These are phyloP conservation scores for Tylopilus sp. DNA, from an alignment of 768 basidiomycete genomes.

Conservation along the genomic window DNA sequence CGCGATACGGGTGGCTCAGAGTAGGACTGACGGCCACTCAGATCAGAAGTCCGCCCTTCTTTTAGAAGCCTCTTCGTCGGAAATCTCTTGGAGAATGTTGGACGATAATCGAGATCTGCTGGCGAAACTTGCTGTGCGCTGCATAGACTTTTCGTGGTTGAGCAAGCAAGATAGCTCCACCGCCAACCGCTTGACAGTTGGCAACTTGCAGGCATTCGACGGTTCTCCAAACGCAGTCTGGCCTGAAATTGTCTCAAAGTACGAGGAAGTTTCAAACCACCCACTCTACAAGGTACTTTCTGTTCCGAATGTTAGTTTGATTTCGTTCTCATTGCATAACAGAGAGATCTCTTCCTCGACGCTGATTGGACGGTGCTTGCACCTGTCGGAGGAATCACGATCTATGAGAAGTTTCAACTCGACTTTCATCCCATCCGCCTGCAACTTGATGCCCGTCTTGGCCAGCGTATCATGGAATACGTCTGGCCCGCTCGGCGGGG, in stretches of 20 bases:
- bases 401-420: constrained; percentile 79
- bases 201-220: constrained; percentile 83
- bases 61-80: constrained; percentile 75
- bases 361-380: constrained; percentile 83
- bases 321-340: constrained; percentile 6
- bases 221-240: constrained; percentile 78
- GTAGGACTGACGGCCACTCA: constrained; percentile 59
- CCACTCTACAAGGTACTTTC: constrained; percentile 61
- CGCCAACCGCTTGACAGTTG: constrained; percentile 68
- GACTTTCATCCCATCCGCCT: constrained; percentile 83
- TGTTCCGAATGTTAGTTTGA: not conserved
- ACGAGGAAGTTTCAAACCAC: constrained; percentile 66
- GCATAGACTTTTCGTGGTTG: constrained; percentile 78
- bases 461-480: constrained; percentile 82
- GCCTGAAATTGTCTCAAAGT: constrained; percentile 84
- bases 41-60: constrained; percentile 80
- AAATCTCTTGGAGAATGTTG: constrained; percentile 92
- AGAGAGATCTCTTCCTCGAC: constrained; percentile 71
- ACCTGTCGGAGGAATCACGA: constrained; percentile 90
- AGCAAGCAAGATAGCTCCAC: constrained; percentile 87
- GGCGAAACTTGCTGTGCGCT: constrained; percentile 80
- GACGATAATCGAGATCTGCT: constrained; percentile 68
- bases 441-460: constrained; percentile 81
- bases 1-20: constrained; percentile 79
- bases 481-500: constrained; percentile 68